phyloP scores from a whole-genome alignment of 2,329 filamentous ascomycete species.

The Rhynchosporium graminicola region DNA sequence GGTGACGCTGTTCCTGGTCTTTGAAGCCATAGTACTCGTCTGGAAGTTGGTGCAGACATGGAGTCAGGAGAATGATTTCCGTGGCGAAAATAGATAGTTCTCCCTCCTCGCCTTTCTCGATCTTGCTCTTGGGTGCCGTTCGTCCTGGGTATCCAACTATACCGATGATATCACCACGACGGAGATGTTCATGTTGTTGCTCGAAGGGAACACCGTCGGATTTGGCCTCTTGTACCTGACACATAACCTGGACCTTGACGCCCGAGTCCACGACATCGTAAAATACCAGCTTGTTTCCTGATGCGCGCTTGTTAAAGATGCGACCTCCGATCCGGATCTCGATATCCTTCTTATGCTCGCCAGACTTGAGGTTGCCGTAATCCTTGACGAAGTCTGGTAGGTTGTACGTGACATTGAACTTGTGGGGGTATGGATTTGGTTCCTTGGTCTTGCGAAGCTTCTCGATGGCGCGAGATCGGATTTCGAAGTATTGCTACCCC shows the following conservation, averaged over 20 bases:
- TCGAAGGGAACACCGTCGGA: conserved; percentile 70
- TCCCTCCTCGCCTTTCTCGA: conserved; percentile 73
- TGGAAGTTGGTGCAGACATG: conserved; percentile 88
- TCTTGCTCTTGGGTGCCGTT: conserved; percentile 88
- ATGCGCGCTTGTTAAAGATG: conserved; percentile 83
- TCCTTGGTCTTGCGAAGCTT: conserved; percentile 71
- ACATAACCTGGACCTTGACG: conserved; percentile 85
- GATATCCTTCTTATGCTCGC: conserved; percentile 76
- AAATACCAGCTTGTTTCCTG: conserved; percentile 85
- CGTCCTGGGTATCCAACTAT: conserved; percentile 81
- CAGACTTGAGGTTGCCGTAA: conserved; percentile 81
- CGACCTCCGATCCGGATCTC: conserved; percentile 77
- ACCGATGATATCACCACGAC: conserved; percentile 91
- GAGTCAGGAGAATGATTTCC: conserved; percentile 82
- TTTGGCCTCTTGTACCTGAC: conserved; percentile 77
- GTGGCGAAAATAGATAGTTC: conserved; percentile 93
- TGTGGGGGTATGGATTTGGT: conserved; percentile 89
- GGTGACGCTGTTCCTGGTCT: conserved; percentile 90
- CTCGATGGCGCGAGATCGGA: conserved; percentile 81
- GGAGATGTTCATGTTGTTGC: conserved; percentile 84
- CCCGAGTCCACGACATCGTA: conserved; percentile 82
- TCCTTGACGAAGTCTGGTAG: conserved; percentile 77
- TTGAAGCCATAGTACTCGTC: conserved; percentile 93
- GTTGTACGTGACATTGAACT: conserved; percentile 84
- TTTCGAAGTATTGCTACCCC: conserved; percentile 87